Evolutionary conservation across 169 alveolate genomes (phyloP), one percentile per base, ranked within the genome.

Genomic region (Cryptosporidium bovis): DNA sequence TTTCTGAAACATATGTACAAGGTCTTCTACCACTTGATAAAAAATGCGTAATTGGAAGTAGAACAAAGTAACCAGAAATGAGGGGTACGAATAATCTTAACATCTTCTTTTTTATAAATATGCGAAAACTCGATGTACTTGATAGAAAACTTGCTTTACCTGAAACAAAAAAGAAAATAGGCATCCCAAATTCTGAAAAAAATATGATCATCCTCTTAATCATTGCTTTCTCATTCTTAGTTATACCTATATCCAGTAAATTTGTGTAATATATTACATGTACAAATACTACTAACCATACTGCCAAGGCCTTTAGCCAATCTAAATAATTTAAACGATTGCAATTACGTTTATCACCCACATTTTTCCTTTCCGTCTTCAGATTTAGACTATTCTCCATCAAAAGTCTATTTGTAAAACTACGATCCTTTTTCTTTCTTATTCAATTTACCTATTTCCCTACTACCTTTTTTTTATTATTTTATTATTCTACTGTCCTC

Each of bases 291-390:
- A 77, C 87, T 24, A 77, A 64, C 87, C 87, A 77, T 44, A 77
- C 87, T 7, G 87, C 87, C 18, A 77, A 50, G 24, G 71, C 64
- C 66, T 77, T 77, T 36, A 77, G 87, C 87, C 87, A 77, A 77
- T 77, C 87, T 66, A 77, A 40, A 36, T 77, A 56, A 53, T 77
- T 44, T 34, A 77, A 60, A 34, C 87, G 87, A 60, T 51, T 10
- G 18, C 1, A 31, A 20, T 16, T 69, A 44, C 15, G 5, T 24
- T 62, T 55, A 48, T 40, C 51, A 31, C 53, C 64, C 64, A 20
- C 71, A 77, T 60, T 77, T 34, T 33, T 12, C 40, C 34, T 0
- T 16, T 36, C 64, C 58, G 29, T 71, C 64, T 62, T 33, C 64
- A 48, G 66, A 55, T 36, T 77, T 44, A 48, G 20, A 18, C 20